Base-by-base conservation (phyloP, 225 moss, liverwort and hornwort species). In the Physcomitrellopsis africana region DNA sequence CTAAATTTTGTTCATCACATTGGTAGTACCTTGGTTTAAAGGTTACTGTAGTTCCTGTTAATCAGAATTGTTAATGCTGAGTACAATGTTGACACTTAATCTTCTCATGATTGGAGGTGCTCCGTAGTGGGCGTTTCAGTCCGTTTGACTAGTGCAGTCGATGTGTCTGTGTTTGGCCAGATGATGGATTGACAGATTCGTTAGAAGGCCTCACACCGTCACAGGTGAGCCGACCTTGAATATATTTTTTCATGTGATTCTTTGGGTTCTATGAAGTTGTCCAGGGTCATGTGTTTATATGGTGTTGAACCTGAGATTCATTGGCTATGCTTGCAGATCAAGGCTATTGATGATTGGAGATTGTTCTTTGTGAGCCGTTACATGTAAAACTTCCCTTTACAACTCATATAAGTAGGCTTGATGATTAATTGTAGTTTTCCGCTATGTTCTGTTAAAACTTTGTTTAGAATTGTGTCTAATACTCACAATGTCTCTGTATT, bases 321-420 rank as follows among this genome's bases (percentile, higher is more conserved):
- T 67, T 20, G 15, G 19, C 64, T 76, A 55, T 79, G 76, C 41
- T 58, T 77, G 72, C 89, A 99, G 97, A 81, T 99, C 76, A 99
- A 99, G 86, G 85, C 86, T 73, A 91, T 99, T 63, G 83, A 90
- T 74, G 99, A 91, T 56, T 99, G 99, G 99, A 84, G 90, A 72
- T 27, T 68, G 0, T 90, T 92, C 77, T 93, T 93, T 74, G 45
- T 81, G 74, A 88, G 82, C 58, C 93, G 90, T 59, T 99, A 99
- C 81, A 75, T 72, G 97, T 97, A 76, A 89, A 92, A 41, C 46
- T 14, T 49, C 64, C 67, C 55, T 15, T 67, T 63, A 16, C 48
- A 60, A 54, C 29, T 75, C 22, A 53, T 37, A 68, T 13, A 24
- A 42, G 9, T 20, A 57, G 43, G 3, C 13, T 51, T 63, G 57